phyloP scores from a whole-genome alignment of 2,329 filamentous ascomycete species.

The Pseudogymnoascus sp. region DNA sequence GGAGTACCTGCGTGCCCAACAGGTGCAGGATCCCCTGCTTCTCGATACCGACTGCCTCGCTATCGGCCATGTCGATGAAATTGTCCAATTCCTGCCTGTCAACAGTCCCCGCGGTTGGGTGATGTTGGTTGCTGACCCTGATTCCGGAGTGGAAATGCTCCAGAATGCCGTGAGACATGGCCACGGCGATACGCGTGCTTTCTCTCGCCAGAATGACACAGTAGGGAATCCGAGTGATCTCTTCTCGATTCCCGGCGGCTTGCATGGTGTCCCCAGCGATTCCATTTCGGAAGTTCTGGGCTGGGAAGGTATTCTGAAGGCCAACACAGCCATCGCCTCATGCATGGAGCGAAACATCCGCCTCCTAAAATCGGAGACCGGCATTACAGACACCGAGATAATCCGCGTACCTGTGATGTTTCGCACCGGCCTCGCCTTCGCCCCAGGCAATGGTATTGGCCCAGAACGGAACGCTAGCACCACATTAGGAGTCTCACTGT shows the following conservation, averaged over 20 bases:
- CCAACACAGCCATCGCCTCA: not conserved
- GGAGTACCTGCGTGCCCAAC: conserved; percentile 29
- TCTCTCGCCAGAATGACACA: not conserved
- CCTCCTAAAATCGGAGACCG: not conserved
- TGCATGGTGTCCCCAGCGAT: not conserved
- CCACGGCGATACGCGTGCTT: not conserved
- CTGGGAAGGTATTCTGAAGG: not conserved
- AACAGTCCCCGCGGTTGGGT: conserved; percentile 20
- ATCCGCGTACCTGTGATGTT: not conserved
- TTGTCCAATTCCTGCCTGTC: conserved; percentile 30
- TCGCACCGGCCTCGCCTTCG: not conserved
- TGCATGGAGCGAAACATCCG: not conserved
- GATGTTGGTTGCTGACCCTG: conserved; percentile 21
- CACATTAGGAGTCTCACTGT: conserved; percentile 10
- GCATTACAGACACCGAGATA: not conserved
- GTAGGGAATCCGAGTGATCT: not conserved
- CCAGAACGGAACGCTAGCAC: conserved; percentile 7
- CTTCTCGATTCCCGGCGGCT: not conserved
- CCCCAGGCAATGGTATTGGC: not conserved
- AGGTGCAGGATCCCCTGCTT: conserved; percentile 29
- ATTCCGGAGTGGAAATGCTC: conserved; percentile 23
- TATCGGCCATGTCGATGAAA: conserved; percentile 30
- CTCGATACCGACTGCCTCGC: conserved; percentile 30
- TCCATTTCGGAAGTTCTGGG: not conserved
- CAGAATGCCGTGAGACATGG: conserved; percentile 10